Percentiles rank a stretch among this genome's conserved stretches.
Conservation (phyloP, 495 filamentous ascomycete genomes). For the Xylaria scruposa region DNA sequence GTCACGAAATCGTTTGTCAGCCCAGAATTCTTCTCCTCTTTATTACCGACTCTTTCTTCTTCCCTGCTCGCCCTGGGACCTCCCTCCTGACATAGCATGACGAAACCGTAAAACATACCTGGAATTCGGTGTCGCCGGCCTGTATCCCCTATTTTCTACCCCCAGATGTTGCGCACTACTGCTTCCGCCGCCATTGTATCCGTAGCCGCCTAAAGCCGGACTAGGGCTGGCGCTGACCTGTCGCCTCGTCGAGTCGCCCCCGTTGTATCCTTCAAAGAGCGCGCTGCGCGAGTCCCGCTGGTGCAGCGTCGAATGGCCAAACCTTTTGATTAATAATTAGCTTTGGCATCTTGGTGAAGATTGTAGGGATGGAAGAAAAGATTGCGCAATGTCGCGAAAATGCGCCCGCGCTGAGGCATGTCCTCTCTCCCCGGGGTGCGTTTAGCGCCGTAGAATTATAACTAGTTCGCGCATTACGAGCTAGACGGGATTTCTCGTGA, state of each 20-base stretch:
- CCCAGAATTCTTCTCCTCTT: not conserved
- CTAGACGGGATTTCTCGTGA: not conserved
- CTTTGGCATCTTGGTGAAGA: not conserved
- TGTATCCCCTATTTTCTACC: constrained; percentile 46
- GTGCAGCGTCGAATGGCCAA: constrained; percentile 67
- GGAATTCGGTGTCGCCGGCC: constrained; percentile 81
- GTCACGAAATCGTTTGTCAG: constrained; percentile 12
- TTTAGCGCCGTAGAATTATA: constrained; percentile 1
- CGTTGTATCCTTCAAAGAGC: constrained; percentile 85
- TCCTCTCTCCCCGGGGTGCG: not conserved
- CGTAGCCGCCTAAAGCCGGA: constrained; percentile 63
- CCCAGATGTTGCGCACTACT: constrained; percentile 44
- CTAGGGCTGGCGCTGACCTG: constrained; percentile 56
- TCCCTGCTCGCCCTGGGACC: not conserved
- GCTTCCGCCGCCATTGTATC: constrained; percentile 63
- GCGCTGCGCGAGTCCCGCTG: constrained; percentile 87
- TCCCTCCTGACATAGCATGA: too few relatives aligned
- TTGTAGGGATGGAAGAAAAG: too few relatives aligned
- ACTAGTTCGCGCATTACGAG: not conserved
- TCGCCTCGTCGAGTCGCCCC: constrained; percentile 59
- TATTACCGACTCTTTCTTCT: not conserved
- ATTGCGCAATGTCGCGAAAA: not conserved
- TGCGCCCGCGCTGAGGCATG: not conserved
- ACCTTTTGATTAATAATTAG: constrained; percentile 47
- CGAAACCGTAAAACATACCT: constrained; percentile 56